Percentiles rank a stretch among this genome's conserved stretches.
Conservation (phyloP, 257 asterid genomes). For the Voacanga thouarsii region DNA sequence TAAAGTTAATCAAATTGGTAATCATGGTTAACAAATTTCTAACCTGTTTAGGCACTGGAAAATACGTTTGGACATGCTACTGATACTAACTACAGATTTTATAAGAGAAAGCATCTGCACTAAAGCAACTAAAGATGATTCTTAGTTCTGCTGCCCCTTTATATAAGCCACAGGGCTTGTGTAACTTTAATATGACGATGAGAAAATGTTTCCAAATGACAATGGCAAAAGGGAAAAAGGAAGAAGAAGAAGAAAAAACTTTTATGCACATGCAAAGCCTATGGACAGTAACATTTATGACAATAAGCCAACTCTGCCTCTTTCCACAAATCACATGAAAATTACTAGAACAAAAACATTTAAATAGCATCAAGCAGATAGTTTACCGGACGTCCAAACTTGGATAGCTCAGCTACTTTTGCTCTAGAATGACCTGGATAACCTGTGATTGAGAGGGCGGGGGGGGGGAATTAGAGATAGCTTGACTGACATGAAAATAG, state of each 20-base stretch:
- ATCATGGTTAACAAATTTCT: background rate
- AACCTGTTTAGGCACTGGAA: background rate
- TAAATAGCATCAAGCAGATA: constrained; percentile 3
- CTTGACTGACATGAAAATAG: background rate
- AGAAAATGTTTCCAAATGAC: background rate
- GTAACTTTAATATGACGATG: too few relatives aligned
- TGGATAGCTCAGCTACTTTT: constrained; percentile 69
- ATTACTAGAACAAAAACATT: constrained; percentile 12
- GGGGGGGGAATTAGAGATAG: background rate
- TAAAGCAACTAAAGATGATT: background rate
- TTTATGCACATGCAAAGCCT: background rate
- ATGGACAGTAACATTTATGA: background rate
- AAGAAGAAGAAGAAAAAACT: background rate
- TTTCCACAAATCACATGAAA: background rate
- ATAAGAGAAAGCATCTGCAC: background rate
- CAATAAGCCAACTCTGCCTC: background rate
- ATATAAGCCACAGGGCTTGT: background rate
- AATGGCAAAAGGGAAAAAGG: background rate
- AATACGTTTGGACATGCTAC: background rate
- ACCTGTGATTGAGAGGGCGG: constrained; percentile 45
- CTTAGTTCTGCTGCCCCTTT: background rate
- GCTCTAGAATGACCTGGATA: constrained; percentile 63
- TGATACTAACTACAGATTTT: background rate
- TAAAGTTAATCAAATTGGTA: background rate
- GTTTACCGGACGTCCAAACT: constrained; percentile 86